Percentiles rank a stretch among this genome's conserved stretches.
Evolutionary conservation across 2,329 filamentous ascomycete genomes (phyloP).

Genomic region (Coniochaeta ligniaria): DNA sequence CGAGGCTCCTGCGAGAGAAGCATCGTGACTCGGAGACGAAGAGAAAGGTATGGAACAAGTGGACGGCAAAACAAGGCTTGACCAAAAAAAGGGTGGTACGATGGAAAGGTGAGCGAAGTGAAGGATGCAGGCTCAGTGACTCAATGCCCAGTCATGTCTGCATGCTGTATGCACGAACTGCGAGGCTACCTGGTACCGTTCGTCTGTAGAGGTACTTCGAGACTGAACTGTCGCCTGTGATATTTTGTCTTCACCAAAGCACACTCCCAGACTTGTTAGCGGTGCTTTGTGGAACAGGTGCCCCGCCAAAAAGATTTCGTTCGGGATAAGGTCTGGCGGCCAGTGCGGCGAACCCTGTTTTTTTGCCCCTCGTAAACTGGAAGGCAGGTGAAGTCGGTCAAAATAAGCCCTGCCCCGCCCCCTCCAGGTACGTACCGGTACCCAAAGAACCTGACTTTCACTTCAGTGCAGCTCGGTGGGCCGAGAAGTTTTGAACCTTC

Average conservation of each 20-base stretch:
- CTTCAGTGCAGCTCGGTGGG: background rate
- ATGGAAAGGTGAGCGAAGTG: background rate
- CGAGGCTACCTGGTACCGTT: background rate
- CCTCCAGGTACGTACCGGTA: background rate
- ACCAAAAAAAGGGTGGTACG: background rate
- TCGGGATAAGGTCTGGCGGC: background rate
- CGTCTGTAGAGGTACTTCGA: background rate
- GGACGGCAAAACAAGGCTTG: background rate
- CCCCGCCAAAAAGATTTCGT: background rate
- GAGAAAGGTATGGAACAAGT: background rate
- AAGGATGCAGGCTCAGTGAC: background rate
- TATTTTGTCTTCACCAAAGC: background rate
- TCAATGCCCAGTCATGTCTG: background rate
- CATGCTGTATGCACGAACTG: background rate
- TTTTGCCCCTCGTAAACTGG: background rate
- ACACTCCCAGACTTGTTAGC: background rate
- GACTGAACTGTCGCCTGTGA: background rate
- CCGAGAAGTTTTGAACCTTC: background rate
- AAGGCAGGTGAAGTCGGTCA: background rate
- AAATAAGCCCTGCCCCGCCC: background rate
- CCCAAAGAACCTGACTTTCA: background rate
- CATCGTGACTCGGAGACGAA: background rate
- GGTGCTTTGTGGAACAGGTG: background rate
- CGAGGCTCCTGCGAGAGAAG: background rate
- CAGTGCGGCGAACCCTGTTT: constrained; percentile 1